Evolutionary conservation across 1,284 basidiomycete genomes (phyloP).

Genomic region (Tilletia setariae): DNA sequence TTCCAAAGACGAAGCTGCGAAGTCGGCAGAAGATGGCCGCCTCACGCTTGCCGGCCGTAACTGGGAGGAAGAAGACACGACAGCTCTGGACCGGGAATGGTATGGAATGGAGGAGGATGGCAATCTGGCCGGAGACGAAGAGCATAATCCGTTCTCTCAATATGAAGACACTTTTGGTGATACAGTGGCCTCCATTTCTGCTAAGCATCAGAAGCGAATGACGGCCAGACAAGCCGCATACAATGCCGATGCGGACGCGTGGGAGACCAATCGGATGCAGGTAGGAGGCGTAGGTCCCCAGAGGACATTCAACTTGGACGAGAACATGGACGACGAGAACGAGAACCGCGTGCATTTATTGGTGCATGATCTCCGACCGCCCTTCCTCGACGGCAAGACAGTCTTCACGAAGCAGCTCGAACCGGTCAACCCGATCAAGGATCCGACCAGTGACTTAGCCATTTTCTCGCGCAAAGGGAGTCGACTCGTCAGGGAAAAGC

Average conservation of each 20-base stretch:
- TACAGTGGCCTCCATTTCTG: conserved; percentile 26
- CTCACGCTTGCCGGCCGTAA: conserved; percentile 28
- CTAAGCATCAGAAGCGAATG: conserved; percentile 43
- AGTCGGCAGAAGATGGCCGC: conserved; percentile 64
- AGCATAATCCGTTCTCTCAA: conserved; percentile 85
- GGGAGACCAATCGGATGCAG: conserved; percentile 96
- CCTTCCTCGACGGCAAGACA: conserved; percentile 92
- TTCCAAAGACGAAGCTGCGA: conserved; percentile 37
- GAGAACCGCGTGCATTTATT: conserved; percentile 95
- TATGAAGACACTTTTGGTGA: conserved; percentile 68
- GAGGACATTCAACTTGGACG: conserved; percentile 73
- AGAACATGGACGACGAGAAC: conserved; percentile 72
- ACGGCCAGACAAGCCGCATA: conserved; percentile 51
- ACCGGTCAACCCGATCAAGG: conserved; percentile 92
- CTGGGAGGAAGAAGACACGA: conserved; percentile 39
- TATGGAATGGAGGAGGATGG: conserved; percentile 48
- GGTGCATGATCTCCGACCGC: conserved; percentile 93
- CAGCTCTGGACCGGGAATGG: conserved; percentile 40
- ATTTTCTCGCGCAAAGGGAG: conserved; percentile 94
- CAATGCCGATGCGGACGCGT: conserved; percentile 93
- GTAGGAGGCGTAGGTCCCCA: conserved; percentile 84
- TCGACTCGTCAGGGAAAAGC: conserved; percentile 84
- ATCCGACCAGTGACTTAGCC: conserved; percentile 90
- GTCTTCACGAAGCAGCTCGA: conserved; percentile 96
- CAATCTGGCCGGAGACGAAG: conserved; percentile 70